Evolutionary conservation across 2,329 filamentous ascomycete genomes (phyloP).

Genomic region (Orbilia javanica): DNA sequence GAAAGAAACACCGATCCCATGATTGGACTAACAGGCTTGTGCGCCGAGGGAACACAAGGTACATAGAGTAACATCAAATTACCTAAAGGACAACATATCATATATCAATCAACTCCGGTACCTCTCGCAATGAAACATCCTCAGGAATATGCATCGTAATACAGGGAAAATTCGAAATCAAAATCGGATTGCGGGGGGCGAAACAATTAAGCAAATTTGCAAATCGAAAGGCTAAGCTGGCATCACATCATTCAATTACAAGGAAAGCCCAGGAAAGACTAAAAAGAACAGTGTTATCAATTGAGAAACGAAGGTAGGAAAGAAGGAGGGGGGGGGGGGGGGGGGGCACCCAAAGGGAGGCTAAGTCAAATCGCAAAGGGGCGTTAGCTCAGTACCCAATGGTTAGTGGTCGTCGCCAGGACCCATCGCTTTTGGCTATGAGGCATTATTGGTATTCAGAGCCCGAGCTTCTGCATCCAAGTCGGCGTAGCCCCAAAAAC

Average conservation of each 20-base stretch:
- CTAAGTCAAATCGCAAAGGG: not conserved
- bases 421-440: not conserved
- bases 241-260: slow-evolving; percentile 37
- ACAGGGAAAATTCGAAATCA: slow-evolving; percentile 2
- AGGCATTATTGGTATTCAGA: slow-evolving; percentile 19
- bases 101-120: slow-evolving; percentile 45
- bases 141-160: slow-evolving; percentile 42
- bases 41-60: slow-evolving; percentile 25
- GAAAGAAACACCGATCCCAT: slow-evolving; percentile 49
- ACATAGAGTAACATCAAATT: not conserved
- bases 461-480: slow-evolving; percentile 49
- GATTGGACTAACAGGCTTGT: slow-evolving; percentile 15
- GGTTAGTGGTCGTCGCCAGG: not conserved
- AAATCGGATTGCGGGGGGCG: slow-evolving; percentile 3
- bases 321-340: too few species aligned
- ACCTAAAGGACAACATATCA: slow-evolving; percentile 11
- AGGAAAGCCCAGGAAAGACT: not conserved
- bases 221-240: slow-evolving; percentile 1
- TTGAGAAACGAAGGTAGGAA: slow-evolving; percentile 8
- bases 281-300: not conserved
- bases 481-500: slow-evolving; percentile 43
- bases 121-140: slow-evolving; percentile 50
- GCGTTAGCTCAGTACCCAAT: not conserved
- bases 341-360: not conserved
- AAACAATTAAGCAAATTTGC: not conserved